These are phyloP conservation scores for Pythium insidiosum DNA, from an alignment of 352 stramenopile genomes.

Conservation along the genomic window DNA sequence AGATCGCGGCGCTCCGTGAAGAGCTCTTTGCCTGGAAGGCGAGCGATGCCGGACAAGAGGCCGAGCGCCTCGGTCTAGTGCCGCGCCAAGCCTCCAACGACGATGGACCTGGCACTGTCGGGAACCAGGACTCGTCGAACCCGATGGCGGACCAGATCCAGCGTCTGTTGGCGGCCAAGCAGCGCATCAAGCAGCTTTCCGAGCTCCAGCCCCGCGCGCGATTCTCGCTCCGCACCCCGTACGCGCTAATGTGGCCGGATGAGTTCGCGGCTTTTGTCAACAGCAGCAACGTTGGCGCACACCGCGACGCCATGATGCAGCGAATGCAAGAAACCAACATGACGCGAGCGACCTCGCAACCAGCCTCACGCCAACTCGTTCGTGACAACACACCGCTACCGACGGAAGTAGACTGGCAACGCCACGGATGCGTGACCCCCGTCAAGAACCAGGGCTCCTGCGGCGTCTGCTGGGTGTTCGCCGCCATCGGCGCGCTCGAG, in stretches of 20 bases:
- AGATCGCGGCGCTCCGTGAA: no score
- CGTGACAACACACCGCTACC: background rate
- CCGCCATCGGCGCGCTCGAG: slow-evolving; percentile 8
- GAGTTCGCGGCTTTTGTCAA: slow-evolving; percentile 8
- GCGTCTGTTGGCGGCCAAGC: slow-evolving; percentile 2
- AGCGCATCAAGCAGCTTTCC: background rate
- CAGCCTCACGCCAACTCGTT: background rate
- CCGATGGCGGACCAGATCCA: slow-evolving; percentile 1
- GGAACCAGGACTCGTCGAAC: no score
- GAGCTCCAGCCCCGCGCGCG: background rate
- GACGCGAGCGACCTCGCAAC: background rate
- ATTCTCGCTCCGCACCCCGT: slow-evolving; percentile 14
- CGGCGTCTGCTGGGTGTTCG: no score
- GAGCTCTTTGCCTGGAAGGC: slow-evolving; percentile 13
- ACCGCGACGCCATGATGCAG: background rate
- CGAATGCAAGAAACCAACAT: background rate
- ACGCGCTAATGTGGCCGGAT: slow-evolving; percentile 6
- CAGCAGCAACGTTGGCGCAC: no score
- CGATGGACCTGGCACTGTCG: no score
- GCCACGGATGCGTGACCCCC: slow-evolving; percentile 7
- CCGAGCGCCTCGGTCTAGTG: slow-evolving; percentile 6
- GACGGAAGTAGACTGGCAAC: background rate
- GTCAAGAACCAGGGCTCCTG: slow-evolving; percentile 7
- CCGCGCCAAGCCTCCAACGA: no score
- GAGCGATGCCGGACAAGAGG: slow-evolving; percentile 8